Evolutionary conservation across 2,329 filamentous ascomycete genomes (phyloP).

Genomic region (Emergomyces pasteurianus): DNA sequence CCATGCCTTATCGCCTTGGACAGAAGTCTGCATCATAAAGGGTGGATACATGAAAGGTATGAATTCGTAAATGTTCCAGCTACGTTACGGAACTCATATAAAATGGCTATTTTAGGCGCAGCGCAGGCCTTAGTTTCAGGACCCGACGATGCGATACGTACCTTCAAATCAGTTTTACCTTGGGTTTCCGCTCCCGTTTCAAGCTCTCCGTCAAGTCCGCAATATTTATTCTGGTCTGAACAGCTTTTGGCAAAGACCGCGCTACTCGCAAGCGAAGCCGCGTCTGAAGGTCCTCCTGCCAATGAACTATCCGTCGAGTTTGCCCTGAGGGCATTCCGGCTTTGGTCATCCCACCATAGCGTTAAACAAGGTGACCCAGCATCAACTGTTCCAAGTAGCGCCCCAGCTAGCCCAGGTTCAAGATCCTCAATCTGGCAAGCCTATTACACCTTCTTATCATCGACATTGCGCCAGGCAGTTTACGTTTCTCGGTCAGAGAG

Average conservation of each 20-base stretch:
- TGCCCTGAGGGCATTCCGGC: slow-evolving; percentile 38
- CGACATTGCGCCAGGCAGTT: slow-evolving; percentile 50
- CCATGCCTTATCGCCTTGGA: slow-evolving; percentile 55
- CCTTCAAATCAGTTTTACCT: slow-evolving; percentile 54
- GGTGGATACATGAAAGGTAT: slow-evolving; percentile 65
- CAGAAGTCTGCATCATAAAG: slow-evolving; percentile 69
- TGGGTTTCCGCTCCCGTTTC: slow-evolving; percentile 39
- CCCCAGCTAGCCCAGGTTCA: slow-evolving; percentile 14
- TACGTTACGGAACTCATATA: neutral
- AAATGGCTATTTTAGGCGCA: slow-evolving; percentile 26
- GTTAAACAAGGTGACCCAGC: slow-evolving; percentile 21
- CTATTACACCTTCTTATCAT: slow-evolving; percentile 70
- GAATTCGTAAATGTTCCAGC: slow-evolving; percentile 13
- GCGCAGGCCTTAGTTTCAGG: slow-evolving; percentile 34
- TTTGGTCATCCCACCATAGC: slow-evolving; percentile 30
- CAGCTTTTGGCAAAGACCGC: slow-evolving; percentile 64
- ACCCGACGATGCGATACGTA: slow-evolving; percentile 48
- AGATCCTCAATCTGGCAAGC: slow-evolving; percentile 59
- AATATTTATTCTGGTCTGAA: slow-evolving; percentile 69
- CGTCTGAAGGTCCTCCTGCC: slow-evolving; percentile 17
- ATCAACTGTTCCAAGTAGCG: slow-evolving; percentile 11
- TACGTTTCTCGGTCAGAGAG: slow-evolving; percentile 14
- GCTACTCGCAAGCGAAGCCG: slow-evolving; percentile 50
- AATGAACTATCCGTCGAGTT: slow-evolving; percentile 21
- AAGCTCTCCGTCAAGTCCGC: slow-evolving; percentile 40